A percentile compares a stretch with the other conserved stretches of the same genome.
Evolutionary conservation across 164 flowering plant species (phyloP).

Genomic region (Tetracentron sinense): DNA sequence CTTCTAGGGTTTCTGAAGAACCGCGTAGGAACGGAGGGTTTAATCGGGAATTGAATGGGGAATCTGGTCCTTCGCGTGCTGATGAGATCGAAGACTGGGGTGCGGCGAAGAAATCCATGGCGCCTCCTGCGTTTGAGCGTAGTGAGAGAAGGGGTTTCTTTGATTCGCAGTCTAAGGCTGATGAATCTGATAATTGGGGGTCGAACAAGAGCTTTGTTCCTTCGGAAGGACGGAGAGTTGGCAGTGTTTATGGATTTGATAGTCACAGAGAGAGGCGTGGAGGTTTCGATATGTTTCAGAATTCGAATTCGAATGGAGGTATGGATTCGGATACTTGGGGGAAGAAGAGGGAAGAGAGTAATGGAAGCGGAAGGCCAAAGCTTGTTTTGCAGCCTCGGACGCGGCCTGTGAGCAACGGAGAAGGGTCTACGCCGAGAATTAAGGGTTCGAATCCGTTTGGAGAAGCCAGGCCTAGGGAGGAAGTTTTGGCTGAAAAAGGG

Average conservation of each 20-base stretch:
- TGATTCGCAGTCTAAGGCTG: slow-evolving; percentile 69
- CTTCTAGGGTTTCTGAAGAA: slow-evolving; percentile 40
- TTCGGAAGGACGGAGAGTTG: slow-evolving; percentile 24
- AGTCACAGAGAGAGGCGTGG: slow-evolving; percentile 27
- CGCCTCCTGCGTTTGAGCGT: slow-evolving; percentile 42
- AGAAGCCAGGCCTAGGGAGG: slow-evolving; percentile 94
- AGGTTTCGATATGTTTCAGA: slow-evolving; percentile 30
- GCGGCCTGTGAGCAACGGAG: slow-evolving; percentile 37
- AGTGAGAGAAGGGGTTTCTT: slow-evolving; percentile 54
- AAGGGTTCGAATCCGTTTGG: slow-evolving; percentile 82
- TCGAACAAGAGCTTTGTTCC: slow-evolving; percentile 34
- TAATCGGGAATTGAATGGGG: slow-evolving; percentile 28
- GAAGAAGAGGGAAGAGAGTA: slow-evolving; percentile 40
- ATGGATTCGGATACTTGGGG: slow-evolving; percentile 51
- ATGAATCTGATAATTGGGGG: slow-evolving; percentile 62
- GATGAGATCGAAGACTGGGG: slow-evolving; percentile 95
- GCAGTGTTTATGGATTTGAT: slow-evolving; percentile 26
- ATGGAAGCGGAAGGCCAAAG: slow-evolving; percentile 48
- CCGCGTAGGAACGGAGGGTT: slow-evolving; percentile 21
- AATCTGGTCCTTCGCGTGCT: slow-evolving; percentile 63
- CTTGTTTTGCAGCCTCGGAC: slow-evolving; percentile 77
- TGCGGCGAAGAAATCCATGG: slow-evolving; percentile 55
- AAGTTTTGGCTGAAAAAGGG: slow-evolving; percentile 86
- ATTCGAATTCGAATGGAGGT: slow-evolving; percentile 22
- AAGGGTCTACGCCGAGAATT: slow-evolving; percentile 28